phyloP scores from a whole-genome alignment of 371 early-diverging fungal species.

The Mortierella sp. region DNA sequence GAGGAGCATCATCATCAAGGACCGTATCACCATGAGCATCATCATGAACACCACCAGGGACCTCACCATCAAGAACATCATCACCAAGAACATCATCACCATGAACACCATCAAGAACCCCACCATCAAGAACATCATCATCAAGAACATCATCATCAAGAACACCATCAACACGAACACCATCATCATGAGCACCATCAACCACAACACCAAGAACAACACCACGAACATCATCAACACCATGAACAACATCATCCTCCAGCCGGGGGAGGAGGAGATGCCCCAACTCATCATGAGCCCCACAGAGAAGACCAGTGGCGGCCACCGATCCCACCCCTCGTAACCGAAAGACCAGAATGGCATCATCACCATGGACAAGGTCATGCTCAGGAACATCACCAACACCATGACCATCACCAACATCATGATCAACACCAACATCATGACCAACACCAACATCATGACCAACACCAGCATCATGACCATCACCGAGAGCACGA shows the following conservation, averaged over 20 bases:
- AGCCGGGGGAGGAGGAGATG: background rate
- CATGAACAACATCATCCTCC: slow-evolving; percentile 1
- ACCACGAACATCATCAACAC: slow-evolving; percentile 7
- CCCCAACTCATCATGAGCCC: slow-evolving; percentile 1
- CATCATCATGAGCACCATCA: slow-evolving; percentile 13
- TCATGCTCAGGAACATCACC: slow-evolving; percentile 7
- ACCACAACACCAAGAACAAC: slow-evolving; percentile 3
- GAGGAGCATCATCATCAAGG: slow-evolving; percentile 20
- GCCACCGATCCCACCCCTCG: slow-evolving; percentile 20
- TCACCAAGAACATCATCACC: slow-evolving; percentile 13
- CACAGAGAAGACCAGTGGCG: slow-evolving; percentile 19
- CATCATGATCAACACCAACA: slow-evolving; percentile 12
- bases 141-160: slow-evolving; percentile 8
- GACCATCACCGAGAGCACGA: slow-evolving; percentile 32
- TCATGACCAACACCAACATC: slow-evolving; percentile 30
- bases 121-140: slow-evolving; percentile 10
- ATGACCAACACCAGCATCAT: slow-evolving; percentile 32
- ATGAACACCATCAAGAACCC: slow-evolving; percentile 16
- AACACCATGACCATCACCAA: slow-evolving; percentile 13
- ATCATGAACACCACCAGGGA: slow-evolving; percentile 11
- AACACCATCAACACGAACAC: background rate
- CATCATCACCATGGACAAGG: slow-evolving; percentile 2
- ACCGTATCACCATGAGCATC: slow-evolving; percentile 10
- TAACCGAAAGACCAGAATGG: slow-evolving; percentile 11
- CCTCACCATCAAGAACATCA: slow-evolving; percentile 21